These are phyloP conservation scores for Heliophila coronopifolia DNA, from an alignment of 441 rosid genomes.

Conservation along the genomic window DNA sequence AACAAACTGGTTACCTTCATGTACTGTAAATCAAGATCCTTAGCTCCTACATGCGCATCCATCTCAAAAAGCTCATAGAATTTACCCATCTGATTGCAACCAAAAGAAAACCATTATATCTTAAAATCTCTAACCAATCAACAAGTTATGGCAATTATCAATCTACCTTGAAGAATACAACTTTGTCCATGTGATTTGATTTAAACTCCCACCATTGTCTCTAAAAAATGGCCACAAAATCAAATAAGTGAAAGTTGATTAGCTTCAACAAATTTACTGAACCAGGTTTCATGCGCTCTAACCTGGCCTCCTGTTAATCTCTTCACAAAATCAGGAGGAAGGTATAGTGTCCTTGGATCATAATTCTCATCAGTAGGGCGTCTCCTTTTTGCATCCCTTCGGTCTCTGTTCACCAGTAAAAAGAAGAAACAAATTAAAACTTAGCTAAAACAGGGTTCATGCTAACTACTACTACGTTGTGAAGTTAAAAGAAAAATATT, in stretches of 20 bases:
- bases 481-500: background rate
- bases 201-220: slow-evolving; percentile 99
- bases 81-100: slow-evolving; percentile 80
- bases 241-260: slow-evolving; percentile 16
- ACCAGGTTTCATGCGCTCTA: slow-evolving; percentile 17
- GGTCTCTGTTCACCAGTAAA: slow-evolving; percentile 41
- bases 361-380: slow-evolving; percentile 66
- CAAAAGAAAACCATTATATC: slow-evolving; percentile 8
- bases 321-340: slow-evolving; percentile 79
- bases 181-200: slow-evolving; percentile 98
- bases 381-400: slow-evolving; percentile 63
- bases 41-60: slow-evolving; percentile 98
- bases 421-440: slow-evolving; percentile 13
- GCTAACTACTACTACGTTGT: background rate
- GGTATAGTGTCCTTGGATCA: slow-evolving; percentile 79
- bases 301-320: slow-evolving; percentile 89
- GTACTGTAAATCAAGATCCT: slow-evolving; percentile 90
- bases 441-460: background rate
- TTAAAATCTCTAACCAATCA: background rate
- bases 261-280: slow-evolving; percentile 1
- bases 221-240: slow-evolving; percentile 37
- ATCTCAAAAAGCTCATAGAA: slow-evolving; percentile 98
- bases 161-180: slow-evolving; percentile 88
- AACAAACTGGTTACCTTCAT: slow-evolving; percentile 69
- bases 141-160: background rate